These are phyloP conservation scores for Penicillium sp. DNA, from an alignment of 2,329 filamentous ascomycete species.

Conservation along the genomic window DNA sequence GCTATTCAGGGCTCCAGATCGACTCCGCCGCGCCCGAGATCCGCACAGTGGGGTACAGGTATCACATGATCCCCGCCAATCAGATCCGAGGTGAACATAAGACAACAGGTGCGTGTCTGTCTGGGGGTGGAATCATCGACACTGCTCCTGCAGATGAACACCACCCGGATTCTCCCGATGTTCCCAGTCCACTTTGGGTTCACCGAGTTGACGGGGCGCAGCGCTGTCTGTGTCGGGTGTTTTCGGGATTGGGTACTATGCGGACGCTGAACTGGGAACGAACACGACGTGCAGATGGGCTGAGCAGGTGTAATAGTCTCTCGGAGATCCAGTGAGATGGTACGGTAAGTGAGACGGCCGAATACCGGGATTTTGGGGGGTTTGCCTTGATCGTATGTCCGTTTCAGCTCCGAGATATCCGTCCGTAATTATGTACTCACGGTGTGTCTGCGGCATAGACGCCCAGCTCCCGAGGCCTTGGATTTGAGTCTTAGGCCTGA, in stretches of 20 bases:
- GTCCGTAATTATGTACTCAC: neutral
- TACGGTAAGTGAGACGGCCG: conserved; percentile 2
- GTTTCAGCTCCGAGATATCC: neutral
- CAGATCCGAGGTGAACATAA: conserved; percentile 14
- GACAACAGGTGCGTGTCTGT: conserved; percentile 1
- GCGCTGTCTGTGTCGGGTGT: conserved; percentile 27
- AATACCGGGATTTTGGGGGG: neutral
- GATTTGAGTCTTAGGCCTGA: neutral
- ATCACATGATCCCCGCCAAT: conserved; percentile 35
- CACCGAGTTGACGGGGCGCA: conserved; percentile 31
- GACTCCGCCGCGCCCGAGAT: conserved; percentile 9
- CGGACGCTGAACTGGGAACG: neutral
- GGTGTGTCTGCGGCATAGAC: neutral
- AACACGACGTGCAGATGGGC: neutral
- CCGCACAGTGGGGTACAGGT: conserved; percentile 10
- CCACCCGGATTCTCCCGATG: conserved; percentile 34
- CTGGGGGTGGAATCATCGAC: neutral
- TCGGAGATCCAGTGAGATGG: neutral
- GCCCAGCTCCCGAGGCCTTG: neutral
- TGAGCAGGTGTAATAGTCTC: neutral
- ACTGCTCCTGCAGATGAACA: neutral
- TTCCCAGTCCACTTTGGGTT: conserved; percentile 38
- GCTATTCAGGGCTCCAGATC: neutral
- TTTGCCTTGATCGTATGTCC: neutral
- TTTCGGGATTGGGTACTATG: conserved; percentile 15